Conservation (phyloP, 352 stramenopile species). For the Phytophthora foliorum region DNA sequence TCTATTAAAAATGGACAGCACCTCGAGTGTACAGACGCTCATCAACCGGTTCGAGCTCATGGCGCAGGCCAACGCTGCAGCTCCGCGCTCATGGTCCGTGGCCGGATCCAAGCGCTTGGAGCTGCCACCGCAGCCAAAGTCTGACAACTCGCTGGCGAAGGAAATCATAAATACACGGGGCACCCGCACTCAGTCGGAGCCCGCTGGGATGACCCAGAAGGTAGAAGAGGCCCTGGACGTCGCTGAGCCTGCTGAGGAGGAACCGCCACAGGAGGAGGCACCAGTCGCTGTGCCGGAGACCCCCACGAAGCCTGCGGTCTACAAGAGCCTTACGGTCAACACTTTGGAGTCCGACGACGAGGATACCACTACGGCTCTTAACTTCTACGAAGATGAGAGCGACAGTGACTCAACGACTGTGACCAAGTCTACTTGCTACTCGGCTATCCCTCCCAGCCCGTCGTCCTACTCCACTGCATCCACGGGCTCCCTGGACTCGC, state of each 20-base stretch:
- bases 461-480: constrained; percentile 47
- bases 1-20: constrained; percentile 27
- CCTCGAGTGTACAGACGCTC: constrained; percentile 37
- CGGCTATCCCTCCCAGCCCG: constrained; percentile 26
- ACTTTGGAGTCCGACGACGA: constrained; percentile 14
- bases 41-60: constrained; percentile 52
- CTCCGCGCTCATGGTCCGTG: constrained; percentile 11
- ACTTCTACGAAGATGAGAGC: constrained; percentile 26
- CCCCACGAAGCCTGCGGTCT: constrained; percentile 4
- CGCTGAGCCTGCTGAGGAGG: constrained; percentile 1
- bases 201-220: constrained; percentile 5
- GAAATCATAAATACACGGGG: constrained; percentile 25
- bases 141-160: constrained; percentile 23
- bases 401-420: constrained; percentile 14
- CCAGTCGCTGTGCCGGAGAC: background rate
- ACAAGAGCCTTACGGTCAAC: constrained; percentile 28
- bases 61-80: constrained; percentile 20
- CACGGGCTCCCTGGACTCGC: constrained; percentile 42
- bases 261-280: constrained; percentile 3
- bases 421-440: constrained; percentile 24
- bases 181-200: constrained; percentile 17
- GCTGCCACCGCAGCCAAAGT: constrained; percentile 19
- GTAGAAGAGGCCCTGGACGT: background rate
- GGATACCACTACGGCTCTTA: constrained; percentile 11
- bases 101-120: constrained; percentile 8